These are phyloP conservation scores for Talaromyces albobiverticillius DNA, from an alignment of 2,329 filamentous ascomycete species.

Conservation along the genomic window DNA sequence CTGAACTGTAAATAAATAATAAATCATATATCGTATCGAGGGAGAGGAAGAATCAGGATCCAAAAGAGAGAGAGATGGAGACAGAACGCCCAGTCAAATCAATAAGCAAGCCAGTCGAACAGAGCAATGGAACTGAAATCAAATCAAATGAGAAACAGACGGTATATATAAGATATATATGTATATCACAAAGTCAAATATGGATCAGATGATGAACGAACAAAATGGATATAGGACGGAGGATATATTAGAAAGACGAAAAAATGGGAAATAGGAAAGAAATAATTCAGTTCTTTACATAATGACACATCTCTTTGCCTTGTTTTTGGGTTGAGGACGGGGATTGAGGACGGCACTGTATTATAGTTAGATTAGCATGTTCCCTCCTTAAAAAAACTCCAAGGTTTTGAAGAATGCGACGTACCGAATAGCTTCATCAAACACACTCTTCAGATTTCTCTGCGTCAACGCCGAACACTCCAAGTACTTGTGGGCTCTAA, in stretches of 20 bases:
- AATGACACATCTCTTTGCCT: slow-evolving; percentile 47
- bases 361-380: not conserved
- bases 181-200: not conserved
- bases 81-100: slow-evolving; percentile 10
- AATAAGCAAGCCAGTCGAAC: not conserved
- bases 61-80: slow-evolving; percentile 13
- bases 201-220: not conserved
- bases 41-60: slow-evolving; percentile 14
- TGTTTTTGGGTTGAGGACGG: slow-evolving; percentile 43
- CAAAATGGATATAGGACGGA: slow-evolving; percentile 9
- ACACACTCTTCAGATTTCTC: slow-evolving; percentile 95
- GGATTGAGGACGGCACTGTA: slow-evolving; percentile 48
- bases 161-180: not conserved
- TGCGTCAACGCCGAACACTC: slow-evolving; percentile 97
- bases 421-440: slow-evolving; percentile 96
- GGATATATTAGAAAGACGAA: slow-evolving; percentile 3
- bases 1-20: slow-evolving; percentile 3
- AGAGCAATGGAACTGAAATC: too few relatives aligned
- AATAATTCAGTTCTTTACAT: slow-evolving; percentile 29
- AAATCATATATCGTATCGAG: slow-evolving; percentile 1
- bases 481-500: slow-evolving; percentile 93
- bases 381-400: not conserved
- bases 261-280: not conserved
- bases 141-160: not conserved
- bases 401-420: slow-evolving; percentile 29